These are phyloP conservation scores for Pichia norvegensis DNA, from an alignment of 1,139 yeast species.

Conservation along the genomic window DNA sequence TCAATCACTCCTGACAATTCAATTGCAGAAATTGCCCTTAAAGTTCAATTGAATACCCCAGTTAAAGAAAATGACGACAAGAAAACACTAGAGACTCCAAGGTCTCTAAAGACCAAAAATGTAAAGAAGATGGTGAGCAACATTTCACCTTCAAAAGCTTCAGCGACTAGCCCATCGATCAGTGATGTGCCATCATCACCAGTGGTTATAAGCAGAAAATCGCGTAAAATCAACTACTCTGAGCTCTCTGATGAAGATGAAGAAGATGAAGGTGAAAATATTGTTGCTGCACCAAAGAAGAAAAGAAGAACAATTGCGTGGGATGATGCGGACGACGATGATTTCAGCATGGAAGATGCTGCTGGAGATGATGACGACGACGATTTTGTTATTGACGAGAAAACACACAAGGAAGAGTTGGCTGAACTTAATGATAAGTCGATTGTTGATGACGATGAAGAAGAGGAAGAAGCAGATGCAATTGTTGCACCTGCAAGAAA, in stretches of 20 bases:
- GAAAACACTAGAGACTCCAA: constrained; percentile 13
- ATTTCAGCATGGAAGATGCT: constrained; percentile 16
- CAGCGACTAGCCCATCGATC: neutral
- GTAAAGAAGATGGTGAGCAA: neutral
- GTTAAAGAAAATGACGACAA: neutral
- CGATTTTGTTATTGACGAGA: constrained; percentile 17
- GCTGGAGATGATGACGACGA: constrained; percentile 19
- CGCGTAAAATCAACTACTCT: constrained; percentile 30
- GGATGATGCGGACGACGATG: constrained; percentile 28
- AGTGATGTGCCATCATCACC: constrained; percentile 20
- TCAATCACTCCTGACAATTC: constrained; percentile 14
- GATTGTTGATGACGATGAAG: neutral
- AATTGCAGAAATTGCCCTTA: constrained; percentile 11
- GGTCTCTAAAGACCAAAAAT: constrained; percentile 8
- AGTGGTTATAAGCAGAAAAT: constrained; percentile 11
- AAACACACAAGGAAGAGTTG: constrained; percentile 15
- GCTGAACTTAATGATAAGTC: constrained; percentile 11
- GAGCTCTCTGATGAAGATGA: constrained; percentile 33
- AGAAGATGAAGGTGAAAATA: constrained; percentile 23
- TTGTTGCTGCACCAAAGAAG: constrained; percentile 7
- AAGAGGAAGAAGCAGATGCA: too few species aligned
- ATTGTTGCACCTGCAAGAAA: constrained; percentile 6
- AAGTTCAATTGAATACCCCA: neutral
- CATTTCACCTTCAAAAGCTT: neutral
- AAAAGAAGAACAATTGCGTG: constrained; percentile 18